These are phyloP conservation scores for Spizellomyces sp. DNA, from an alignment of 192 early-diverging fungal species.

Conservation along the genomic window DNA sequence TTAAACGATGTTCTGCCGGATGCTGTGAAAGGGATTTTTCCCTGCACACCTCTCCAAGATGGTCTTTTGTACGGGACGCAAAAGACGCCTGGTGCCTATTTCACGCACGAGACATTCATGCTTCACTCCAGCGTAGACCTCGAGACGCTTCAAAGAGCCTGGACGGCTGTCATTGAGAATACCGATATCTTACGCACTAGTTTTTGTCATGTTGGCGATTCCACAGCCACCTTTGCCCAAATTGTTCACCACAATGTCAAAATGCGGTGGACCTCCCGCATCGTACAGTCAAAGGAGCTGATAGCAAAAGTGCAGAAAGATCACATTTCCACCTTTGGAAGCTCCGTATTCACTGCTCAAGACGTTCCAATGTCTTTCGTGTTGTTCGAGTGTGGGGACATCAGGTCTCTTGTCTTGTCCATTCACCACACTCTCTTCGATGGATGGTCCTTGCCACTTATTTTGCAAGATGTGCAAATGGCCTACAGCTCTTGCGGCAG, in stretches of 20 bases:
- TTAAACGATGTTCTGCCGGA: not conserved
- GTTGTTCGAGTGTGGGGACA: conserved; percentile 4
- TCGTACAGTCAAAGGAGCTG: not conserved
- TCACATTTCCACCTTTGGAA: not conserved
- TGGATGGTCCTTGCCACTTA: conserved; percentile 16
- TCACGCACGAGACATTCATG: conserved; percentile 7
- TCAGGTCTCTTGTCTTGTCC: not conserved
- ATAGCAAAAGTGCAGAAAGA: not conserved
- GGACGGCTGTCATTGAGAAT: not conserved
- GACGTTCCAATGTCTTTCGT: not conserved
- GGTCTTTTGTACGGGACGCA: conserved; percentile 17
- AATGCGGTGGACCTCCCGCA: not conserved
- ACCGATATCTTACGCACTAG: conserved; percentile 29
- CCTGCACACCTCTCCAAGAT: conserved; percentile 31
- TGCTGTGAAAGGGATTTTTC: conserved; percentile 7
- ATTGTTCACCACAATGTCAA: conserved; percentile 4
- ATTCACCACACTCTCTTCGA: conserved; percentile 22
- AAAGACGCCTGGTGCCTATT: conserved; percentile 1
- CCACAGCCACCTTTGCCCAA: not conserved
- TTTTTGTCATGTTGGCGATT: not conserved
- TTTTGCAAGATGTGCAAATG: conserved; percentile 21
- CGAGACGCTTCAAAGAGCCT: not conserved
- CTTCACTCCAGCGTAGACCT: not conserved
- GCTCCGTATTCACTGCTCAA: not conserved
- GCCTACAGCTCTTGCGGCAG: not conserved